Evolutionary conservation across 2,329 filamentous ascomycete species (phyloP).

Genomic region (Apiospora pterosperma): DNA sequence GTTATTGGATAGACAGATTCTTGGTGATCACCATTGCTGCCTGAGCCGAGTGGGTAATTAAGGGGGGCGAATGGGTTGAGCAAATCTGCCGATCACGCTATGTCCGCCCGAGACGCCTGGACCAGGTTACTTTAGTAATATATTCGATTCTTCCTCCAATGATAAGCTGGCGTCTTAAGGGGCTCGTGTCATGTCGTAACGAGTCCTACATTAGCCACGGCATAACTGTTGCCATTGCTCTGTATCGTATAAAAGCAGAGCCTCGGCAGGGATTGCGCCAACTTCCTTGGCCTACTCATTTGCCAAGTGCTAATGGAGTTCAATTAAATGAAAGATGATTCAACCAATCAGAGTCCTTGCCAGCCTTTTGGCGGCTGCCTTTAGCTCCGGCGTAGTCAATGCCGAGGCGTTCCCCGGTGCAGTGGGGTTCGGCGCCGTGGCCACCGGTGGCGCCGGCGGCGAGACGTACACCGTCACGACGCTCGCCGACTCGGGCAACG

Average conservation of each 20-base stretch:
- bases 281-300: neutral
- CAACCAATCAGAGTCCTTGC: neutral
- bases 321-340: neutral
- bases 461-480: constrained; percentile 41
- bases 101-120: neutral
- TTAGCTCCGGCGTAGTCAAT: neutral
- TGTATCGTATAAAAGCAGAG: neutral
- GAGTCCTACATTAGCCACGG: neutral
- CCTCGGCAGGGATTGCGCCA: neutral
- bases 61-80: neutral
- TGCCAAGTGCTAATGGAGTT: neutral
- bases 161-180: neutral
- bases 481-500: constrained; percentile 39
- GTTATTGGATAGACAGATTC: neutral
- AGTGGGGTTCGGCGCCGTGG: constrained; percentile 42
- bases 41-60: neutral
- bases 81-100: neutral
- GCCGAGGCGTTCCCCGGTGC: constrained; percentile 41
- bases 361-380: neutral
- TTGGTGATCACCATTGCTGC: neutral
- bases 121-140: neutral
- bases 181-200: neutral
- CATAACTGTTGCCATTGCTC: neutral
- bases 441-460: constrained; percentile 40
- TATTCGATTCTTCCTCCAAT: neutral